A percentile compares a stretch with the other conserved stretches of the same genome.
phyloP scores from a whole-genome alignment of 768 basidiomycete species.

The Daedaleopsis nitida region DNA sequence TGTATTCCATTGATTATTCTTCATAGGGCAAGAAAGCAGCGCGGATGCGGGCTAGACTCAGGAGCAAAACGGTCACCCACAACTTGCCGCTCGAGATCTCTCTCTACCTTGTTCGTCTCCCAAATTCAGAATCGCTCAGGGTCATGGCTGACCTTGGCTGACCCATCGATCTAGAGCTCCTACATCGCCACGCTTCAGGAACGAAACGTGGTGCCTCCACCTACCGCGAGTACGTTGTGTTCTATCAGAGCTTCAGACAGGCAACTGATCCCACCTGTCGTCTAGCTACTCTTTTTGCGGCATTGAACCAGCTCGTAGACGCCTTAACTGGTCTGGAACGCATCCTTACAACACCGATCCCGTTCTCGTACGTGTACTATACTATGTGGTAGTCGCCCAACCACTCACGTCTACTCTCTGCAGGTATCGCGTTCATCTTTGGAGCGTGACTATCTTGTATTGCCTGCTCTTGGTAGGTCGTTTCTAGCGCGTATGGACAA shows the following conservation, averaged over 20 bases:
- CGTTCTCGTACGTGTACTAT: conserved; percentile 57
- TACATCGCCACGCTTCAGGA: conserved; percentile 62
- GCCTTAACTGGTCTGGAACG: conserved; percentile 70
- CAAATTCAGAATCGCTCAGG: background rate
- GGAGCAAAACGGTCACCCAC: conserved; percentile 44
- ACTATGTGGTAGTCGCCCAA: background rate
- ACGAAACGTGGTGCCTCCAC: conserved; percentile 57
- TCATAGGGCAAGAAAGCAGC: conserved; percentile 60
- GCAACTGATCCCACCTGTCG: background rate
- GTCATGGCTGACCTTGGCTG: background rate
- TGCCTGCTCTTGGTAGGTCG: conserved; percentile 56
- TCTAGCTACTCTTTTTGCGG: conserved; percentile 47
- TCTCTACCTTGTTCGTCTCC: conserved; percentile 56
- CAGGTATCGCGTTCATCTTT: conserved; percentile 70
- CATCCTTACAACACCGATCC: conserved; percentile 75
- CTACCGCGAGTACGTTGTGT: conserved; percentile 52
- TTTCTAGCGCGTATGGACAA: background rate
- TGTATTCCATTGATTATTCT: background rate
- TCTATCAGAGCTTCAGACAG: background rate
- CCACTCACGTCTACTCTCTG: background rate
- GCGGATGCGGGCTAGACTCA: conserved; percentile 51
- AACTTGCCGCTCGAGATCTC: conserved; percentile 73
- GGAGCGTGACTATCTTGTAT: conserved; percentile 64
- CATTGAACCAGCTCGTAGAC: conserved; percentile 61
- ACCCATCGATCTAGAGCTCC: conserved; percentile 54